phyloP scores from a whole-genome alignment of 352 stramenopile genomes.

The Phytopythium chamaehyphon region DNA sequence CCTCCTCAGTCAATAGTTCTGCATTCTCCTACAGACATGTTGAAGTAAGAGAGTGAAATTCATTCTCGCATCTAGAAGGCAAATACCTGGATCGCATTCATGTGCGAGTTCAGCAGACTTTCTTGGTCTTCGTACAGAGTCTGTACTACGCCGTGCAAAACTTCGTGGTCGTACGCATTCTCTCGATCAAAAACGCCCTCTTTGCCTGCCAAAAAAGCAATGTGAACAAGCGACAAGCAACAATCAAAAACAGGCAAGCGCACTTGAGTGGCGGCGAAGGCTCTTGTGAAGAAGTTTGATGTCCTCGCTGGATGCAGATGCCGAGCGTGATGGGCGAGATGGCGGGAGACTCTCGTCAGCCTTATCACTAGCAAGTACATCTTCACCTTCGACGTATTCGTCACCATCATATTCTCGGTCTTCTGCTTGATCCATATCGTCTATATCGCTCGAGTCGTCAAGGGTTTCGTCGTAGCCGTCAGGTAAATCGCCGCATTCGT shows the following conservation, averaged over 20 bases:
- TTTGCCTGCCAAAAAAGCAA: neutral
- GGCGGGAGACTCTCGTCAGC: conserved; percentile 1
- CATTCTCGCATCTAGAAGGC: no score
- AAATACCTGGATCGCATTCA: conserved; percentile 94
- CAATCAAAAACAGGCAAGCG: conserved; percentile 6
- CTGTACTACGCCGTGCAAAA: conserved; percentile 76
- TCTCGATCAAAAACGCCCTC: conserved; percentile 9
- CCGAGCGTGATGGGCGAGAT: neutral
- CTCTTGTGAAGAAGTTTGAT: conserved; percentile 56
- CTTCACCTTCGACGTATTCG: conserved; percentile 8
- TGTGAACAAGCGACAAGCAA: neutral
- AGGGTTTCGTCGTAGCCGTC: conserved; percentile 22
- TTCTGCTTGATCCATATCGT: conserved; percentile 10
- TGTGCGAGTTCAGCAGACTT: conserved; percentile 93
- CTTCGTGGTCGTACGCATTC: conserved; percentile 45
- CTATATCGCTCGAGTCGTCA: conserved; percentile 22
- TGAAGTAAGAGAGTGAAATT: no score
- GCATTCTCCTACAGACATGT: conserved; percentile 88
- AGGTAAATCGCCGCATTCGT: conserved; percentile 21
- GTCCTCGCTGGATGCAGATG: conserved; percentile 37
- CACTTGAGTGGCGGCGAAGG: conserved; percentile 48
- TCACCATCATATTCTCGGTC: conserved; percentile 14
- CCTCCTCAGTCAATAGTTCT: conserved; percentile 96
- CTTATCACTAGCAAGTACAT: neutral
- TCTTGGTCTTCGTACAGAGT: conserved; percentile 96